Percentiles rank a stretch among this genome's conserved stretches.
These are phyloP conservation scores for Pythium chondricola DNA, from an alignment of 352 stramenopile genomes.

Conservation along the genomic window DNA sequence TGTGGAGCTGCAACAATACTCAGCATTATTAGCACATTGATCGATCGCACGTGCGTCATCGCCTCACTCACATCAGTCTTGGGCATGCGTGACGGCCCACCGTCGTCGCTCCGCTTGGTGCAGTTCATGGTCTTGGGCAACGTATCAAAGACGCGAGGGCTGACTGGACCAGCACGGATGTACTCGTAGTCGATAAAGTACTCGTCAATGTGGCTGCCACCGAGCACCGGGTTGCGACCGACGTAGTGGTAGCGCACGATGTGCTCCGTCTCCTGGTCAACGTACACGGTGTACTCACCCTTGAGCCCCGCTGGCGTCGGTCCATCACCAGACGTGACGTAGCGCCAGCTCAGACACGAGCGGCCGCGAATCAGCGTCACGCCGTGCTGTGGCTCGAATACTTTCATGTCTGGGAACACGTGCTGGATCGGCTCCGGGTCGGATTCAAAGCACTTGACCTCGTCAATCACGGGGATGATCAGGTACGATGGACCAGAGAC, in stretches of 20 bases:
- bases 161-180: slow-evolving; percentile 60
- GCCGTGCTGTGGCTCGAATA: slow-evolving; percentile 82
- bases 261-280: slow-evolving; percentile 64
- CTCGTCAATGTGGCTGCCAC: slow-evolving; percentile 86
- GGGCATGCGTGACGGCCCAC: slow-evolving; percentile 46
- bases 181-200: slow-evolving; percentile 89
- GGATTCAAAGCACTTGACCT: slow-evolving; percentile 73
- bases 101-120: slow-evolving; percentile 44
- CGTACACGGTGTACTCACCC: slow-evolving; percentile 85
- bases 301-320: slow-evolving; percentile 57
- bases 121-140: slow-evolving; percentile 80
- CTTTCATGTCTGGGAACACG: slow-evolving; percentile 78
- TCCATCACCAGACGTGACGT: slow-evolving; percentile 44
- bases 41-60: neutral
- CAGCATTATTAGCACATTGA: neutral
- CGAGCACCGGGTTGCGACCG: slow-evolving; percentile 79
- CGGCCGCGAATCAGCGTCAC: slow-evolving; percentile 65
- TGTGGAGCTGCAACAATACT: slow-evolving; percentile 50
- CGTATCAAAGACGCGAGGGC: slow-evolving; percentile 60
- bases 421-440: slow-evolving; percentile 60
- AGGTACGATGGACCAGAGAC: slow-evolving; percentile 66
- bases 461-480: slow-evolving; percentile 73
- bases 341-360: slow-evolving; percentile 81
- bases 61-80: slow-evolving; percentile 10
- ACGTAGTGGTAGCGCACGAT: slow-evolving; percentile 85